Percentiles rank a stretch among this genome's conserved stretches.
Evolutionary conservation across 176 grass and related monocot species (phyloP).

Genomic region (Lolium perenne): DNA sequence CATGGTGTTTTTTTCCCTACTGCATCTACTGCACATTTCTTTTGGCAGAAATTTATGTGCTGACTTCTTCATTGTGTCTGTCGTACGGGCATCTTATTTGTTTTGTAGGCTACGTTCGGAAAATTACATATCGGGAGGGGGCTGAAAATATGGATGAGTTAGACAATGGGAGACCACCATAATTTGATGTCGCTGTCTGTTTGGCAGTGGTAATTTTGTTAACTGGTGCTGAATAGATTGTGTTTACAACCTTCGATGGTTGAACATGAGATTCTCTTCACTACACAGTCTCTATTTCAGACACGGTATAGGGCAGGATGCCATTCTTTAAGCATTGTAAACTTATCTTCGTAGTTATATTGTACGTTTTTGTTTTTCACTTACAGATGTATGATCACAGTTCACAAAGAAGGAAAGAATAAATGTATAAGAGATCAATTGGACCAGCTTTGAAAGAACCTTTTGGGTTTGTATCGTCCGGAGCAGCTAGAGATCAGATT

Average conservation of each 20-base stretch:
- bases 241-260: not conserved
- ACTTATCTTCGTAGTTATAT: not conserved
- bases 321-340: slow-evolving; percentile 51
- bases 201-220: slow-evolving; percentile 39
- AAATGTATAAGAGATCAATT: slow-evolving; percentile 17
- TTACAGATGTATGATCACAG: slow-evolving; percentile 30
- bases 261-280: slow-evolving; percentile 42
- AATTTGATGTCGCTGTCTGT: slow-evolving; percentile 37
- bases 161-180: slow-evolving; percentile 72
- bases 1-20: not conserved
- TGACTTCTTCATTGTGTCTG: slow-evolving; percentile 34
- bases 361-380: not conserved
- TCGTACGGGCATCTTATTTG: slow-evolving; percentile 29
- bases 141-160: slow-evolving; percentile 85
- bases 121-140: slow-evolving; percentile 77
- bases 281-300: slow-evolving; percentile 22
- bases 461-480: not conserved
- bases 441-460: not conserved
- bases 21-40: not conserved
- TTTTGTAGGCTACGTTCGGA: slow-evolving; percentile 89
- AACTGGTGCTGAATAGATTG: slow-evolving; percentile 33
- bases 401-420: slow-evolving; percentile 35
- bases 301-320: slow-evolving; percentile 23
- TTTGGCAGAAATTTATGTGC: not conserved
- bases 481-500: slow-evolving; percentile 43